phyloP scores from a whole-genome alignment of 192 early-diverging fungal genomes.

The Jimgerdemannia flammicorona region DNA sequence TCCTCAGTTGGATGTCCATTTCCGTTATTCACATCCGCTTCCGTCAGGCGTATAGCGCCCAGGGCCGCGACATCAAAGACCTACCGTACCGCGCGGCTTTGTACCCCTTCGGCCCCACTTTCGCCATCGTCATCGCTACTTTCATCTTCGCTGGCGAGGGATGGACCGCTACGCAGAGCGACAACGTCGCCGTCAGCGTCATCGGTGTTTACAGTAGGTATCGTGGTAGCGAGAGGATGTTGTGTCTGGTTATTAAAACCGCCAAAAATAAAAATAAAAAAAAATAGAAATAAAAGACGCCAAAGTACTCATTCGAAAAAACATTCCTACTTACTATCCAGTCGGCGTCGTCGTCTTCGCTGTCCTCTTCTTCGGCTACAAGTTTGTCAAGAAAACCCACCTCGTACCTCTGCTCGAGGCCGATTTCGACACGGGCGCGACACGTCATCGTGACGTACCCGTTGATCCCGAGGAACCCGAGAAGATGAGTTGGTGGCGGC shows the following conservation, averaged over 20 bases:
- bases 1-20: slow-evolving; percentile 83
- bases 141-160: slow-evolving; percentile 60
- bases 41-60: slow-evolving; percentile 69
- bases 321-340: not conserved
- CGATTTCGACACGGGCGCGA: slow-evolving; percentile 49
- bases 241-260: too few relatives aligned
- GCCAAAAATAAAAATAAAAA: not conserved
- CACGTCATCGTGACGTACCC: not conserved
- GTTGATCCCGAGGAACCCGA: not conserved
- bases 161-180: slow-evolving; percentile 47
- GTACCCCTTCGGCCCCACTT: slow-evolving; percentile 70
- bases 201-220: slow-evolving; percentile 31
- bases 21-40: slow-evolving; percentile 77
- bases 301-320: not conserved
- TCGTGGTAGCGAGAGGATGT: too few relatives aligned
- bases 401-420: slow-evolving; percentile 56
- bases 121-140: slow-evolving; percentile 58
- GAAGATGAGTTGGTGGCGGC: not conserved
- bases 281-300: too few relatives aligned
- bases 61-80: slow-evolving; percentile 56
- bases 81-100: slow-evolving; percentile 76
- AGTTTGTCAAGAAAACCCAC: slow-evolving; percentile 58
- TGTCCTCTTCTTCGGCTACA: slow-evolving; percentile 58
- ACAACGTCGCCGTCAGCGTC: slow-evolving; percentile 6
- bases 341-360: slow-evolving; percentile 62